These are phyloP conservation scores for Lithospermum erythrorhizon DNA, from an alignment of 257 asterid species.

Conservation along the genomic window DNA sequence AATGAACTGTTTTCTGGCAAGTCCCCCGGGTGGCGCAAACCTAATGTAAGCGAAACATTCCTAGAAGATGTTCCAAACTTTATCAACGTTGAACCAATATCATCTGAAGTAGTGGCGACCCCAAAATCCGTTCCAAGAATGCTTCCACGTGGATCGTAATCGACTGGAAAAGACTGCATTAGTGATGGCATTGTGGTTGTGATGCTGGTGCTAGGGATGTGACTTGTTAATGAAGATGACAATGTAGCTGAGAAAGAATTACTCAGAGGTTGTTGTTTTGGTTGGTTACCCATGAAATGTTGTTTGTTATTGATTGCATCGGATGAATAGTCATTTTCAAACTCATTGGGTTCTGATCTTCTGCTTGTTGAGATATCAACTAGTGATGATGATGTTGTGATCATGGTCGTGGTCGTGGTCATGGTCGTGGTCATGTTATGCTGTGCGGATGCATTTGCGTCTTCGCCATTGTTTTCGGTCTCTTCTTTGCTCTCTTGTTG, in stretches of 20 bases:
- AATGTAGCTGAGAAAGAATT: slow-evolving; percentile 7
- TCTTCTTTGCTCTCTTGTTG: slow-evolving; percentile 86
- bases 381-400: slow-evolving; percentile 13
- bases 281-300: slow-evolving; percentile 22
- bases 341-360: slow-evolving; percentile 37
- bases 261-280: slow-evolving; percentile 3
- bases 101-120: slow-evolving; percentile 11
- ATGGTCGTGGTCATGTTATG: slow-evolving; percentile 6
- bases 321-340: slow-evolving; percentile 41
- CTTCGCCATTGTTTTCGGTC: slow-evolving; percentile 28
- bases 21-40: slow-evolving; percentile 87
- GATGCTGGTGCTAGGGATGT: slow-evolving; percentile 10
- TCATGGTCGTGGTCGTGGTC: no score
- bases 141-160: slow-evolving; percentile 11
- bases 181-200: slow-evolving; percentile 9
- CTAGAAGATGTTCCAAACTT: slow-evolving; percentile 65
- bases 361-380: slow-evolving; percentile 17
- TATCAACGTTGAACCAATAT: slow-evolving; percentile 41
- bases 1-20: slow-evolving; percentile 63
- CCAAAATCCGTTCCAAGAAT: slow-evolving; percentile 8
- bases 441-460: slow-evolving; percentile 50
- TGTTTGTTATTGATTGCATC: slow-evolving; percentile 34
- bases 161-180: slow-evolving; percentile 19
- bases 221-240: slow-evolving; percentile 5
- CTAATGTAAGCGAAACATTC: slow-evolving; percentile 83